phyloP scores from a whole-genome alignment of 352 stramenopile genomes.

The Phytopythium vexans region DNA sequence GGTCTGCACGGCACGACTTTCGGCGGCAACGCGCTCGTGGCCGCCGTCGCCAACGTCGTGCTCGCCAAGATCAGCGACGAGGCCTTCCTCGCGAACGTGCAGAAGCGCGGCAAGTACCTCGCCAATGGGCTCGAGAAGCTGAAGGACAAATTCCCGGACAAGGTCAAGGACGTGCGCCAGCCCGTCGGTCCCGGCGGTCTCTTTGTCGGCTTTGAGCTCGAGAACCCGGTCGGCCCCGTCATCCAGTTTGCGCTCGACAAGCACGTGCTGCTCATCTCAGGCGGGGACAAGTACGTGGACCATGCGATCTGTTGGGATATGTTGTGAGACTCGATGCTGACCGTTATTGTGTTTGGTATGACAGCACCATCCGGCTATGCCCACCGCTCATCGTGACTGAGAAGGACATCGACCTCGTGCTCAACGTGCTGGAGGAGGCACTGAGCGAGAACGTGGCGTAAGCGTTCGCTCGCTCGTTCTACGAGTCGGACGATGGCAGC shows the following conservation, averaged over 20 bases:
- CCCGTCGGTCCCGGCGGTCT: slow-evolving; percentile 69
- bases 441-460: slow-evolving; percentile 59
- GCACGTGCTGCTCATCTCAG: slow-evolving; percentile 79
- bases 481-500: too few relatives aligned
- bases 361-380: slow-evolving; percentile 77
- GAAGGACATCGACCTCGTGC: slow-evolving; percentile 71
- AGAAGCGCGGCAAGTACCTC: slow-evolving; percentile 66
- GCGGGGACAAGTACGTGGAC: slow-evolving; percentile 68
- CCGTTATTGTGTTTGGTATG: slow-evolving; percentile 9
- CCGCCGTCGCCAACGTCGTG: slow-evolving; percentile 85
- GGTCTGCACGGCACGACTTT: slow-evolving; percentile 96
- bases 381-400: slow-evolving; percentile 79
- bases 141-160: slow-evolving; percentile 69
- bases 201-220: slow-evolving; percentile 78
- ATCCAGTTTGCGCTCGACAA: slow-evolving; percentile 74
- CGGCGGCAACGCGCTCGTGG: slow-evolving; percentile 95
- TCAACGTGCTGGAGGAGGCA: slow-evolving; percentile 66
- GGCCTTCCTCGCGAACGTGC: slow-evolving; percentile 66
- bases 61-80: slow-evolving; percentile 71
- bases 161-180: slow-evolving; percentile 65
- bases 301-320: neutral
- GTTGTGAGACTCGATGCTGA: slow-evolving; percentile 5
- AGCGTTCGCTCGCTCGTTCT: neutral
- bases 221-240: slow-evolving; percentile 51
- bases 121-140: slow-evolving; percentile 50